Evolutionary conservation across 2,329 filamentous ascomycete species (phyloP).

Genomic region (Phialophora expanda): DNA sequence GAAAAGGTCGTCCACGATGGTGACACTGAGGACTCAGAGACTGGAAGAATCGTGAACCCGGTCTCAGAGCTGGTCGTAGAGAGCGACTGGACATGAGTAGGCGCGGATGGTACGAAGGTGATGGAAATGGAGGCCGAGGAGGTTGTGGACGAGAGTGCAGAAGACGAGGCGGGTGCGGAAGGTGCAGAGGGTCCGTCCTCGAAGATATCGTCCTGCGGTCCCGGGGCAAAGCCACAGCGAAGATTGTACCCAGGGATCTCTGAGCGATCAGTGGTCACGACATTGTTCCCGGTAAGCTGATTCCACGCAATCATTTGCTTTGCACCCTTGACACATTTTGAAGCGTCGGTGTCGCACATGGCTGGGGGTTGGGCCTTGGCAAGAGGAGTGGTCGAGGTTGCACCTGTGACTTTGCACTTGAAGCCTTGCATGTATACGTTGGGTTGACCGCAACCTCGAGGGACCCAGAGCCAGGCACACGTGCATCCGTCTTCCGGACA

Average conservation of each 20-base stretch:
- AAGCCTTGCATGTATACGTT: slow-evolving; percentile 59
- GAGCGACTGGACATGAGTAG: slow-evolving; percentile 1
- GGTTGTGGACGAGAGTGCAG: not conserved
- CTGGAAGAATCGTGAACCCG: not conserved
- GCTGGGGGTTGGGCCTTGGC: slow-evolving; percentile 50
- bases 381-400: slow-evolving; percentile 50
- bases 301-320: slow-evolving; percentile 60
- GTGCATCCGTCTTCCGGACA: slow-evolving; percentile 49
- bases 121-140: not conserved
- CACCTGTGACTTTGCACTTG: slow-evolving; percentile 56
- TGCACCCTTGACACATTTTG: slow-evolving; percentile 54
- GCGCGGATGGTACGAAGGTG: not conserved
- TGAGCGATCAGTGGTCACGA: slow-evolving; percentile 2
- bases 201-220: slow-evolving; percentile 31
- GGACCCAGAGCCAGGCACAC: slow-evolving; percentile 53
- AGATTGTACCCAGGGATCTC: slow-evolving; percentile 27
- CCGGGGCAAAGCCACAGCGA: slow-evolving; percentile 27
- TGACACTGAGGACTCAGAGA: not conserved
- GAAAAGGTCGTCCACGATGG: slow-evolving; percentile 6
- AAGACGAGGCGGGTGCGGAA: slow-evolving; percentile 1
- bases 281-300: slow-evolving; percentile 41
- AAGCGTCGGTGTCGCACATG: slow-evolving; percentile 51
- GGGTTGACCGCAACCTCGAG: slow-evolving; percentile 47
- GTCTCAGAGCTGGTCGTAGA: not conserved
- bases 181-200: slow-evolving; percentile 9